Evolutionary conservation across 805 yeast species (phyloP).

Genomic region (Blastobotrys robertii): DNA sequence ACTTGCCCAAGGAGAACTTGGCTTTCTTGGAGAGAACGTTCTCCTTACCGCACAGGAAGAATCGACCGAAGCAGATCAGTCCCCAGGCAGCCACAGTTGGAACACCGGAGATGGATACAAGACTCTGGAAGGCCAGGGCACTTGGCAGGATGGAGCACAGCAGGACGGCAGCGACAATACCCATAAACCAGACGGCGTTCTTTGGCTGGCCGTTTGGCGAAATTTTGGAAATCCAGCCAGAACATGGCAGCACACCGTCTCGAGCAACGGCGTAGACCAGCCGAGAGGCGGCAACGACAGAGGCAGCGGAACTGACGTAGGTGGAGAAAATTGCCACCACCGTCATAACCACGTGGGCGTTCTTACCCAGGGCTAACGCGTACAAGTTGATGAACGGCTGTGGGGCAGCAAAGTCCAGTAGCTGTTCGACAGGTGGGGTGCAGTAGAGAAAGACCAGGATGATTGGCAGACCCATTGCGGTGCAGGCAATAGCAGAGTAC

Average conservation of each 20-base stretch:
- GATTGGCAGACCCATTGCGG: slow-evolving; percentile 9
- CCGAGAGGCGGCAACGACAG: slow-evolving; percentile 18
- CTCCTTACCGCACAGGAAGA: slow-evolving; percentile 5
- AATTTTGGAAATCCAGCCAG: slow-evolving; percentile 15
- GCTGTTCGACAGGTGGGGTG: slow-evolving; percentile 13
- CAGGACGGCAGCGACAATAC: slow-evolving; percentile 14
- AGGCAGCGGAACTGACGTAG: slow-evolving; percentile 10
- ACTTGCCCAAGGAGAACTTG: slow-evolving; percentile 14
- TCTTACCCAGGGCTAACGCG: slow-evolving; percentile 16
- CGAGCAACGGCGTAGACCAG: slow-evolving; percentile 17
- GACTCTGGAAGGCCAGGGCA: slow-evolving; percentile 16
- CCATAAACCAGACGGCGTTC: slow-evolving; percentile 16
- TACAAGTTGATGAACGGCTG: slow-evolving; percentile 18
- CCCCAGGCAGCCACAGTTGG: slow-evolving; percentile 18
- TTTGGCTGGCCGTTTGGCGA: slow-evolving; percentile 15
- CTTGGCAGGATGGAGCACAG: slow-evolving; percentile 17
- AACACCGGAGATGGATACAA: slow-evolving; percentile 17
- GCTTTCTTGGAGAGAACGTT: slow-evolving; percentile 5
- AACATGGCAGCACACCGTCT: slow-evolving; percentile 19
- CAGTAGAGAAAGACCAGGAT: slow-evolving; percentile 15
- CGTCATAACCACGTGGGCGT: slow-evolving; percentile 16
- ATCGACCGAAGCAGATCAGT: slow-evolving; percentile 15
- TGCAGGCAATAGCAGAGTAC: slow-evolving; percentile 15
- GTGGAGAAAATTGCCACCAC: slow-evolving; percentile 10
- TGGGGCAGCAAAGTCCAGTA: slow-evolving; percentile 13